A percentile compares a stretch with the other conserved stretches of the same genome.
Evolutionary conservation across 208 protist species (phyloP).

Genomic region (Willaertia magna): DNA sequence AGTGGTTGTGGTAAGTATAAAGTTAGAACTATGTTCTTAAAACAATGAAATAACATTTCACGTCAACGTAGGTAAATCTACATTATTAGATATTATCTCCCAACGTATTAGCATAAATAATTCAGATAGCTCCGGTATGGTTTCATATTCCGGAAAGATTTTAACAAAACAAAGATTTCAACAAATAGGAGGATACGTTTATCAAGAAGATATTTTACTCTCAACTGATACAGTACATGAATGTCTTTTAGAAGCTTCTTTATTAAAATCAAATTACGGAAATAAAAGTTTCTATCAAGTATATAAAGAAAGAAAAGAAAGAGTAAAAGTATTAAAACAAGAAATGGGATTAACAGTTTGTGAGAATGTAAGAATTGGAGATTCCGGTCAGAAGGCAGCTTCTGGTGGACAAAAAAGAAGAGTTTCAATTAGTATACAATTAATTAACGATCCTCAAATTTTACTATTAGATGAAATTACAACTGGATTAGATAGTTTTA

Average conservation of each 20-base stretch:
- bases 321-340: constrained; percentile 38
- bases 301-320: constrained; percentile 44
- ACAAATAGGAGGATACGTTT: constrained; percentile 38
- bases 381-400: constrained; percentile 46
- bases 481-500: constrained; percentile 4
- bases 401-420: constrained; percentile 71
- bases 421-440: constrained; percentile 73
- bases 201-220: constrained; percentile 22
- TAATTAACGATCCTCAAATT: constrained; percentile 67
- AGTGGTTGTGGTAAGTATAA: constrained; percentile 61
- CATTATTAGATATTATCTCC: neutral
- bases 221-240: constrained; percentile 9
- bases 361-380: constrained; percentile 35
- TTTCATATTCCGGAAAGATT: too few species aligned
- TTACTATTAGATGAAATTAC: constrained; percentile 75
- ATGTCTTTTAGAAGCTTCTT: too few species aligned
- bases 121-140: too few species aligned
- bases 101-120: too few species aligned
- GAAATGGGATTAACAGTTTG: constrained; percentile 45
- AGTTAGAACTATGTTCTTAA: too few species aligned
- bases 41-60: too few species aligned
- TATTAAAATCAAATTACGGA: too few species aligned
- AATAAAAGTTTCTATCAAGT: constrained; percentile 61
- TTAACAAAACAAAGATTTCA: too few species aligned
- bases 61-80: neutral